Evolutionary conservation across 2,329 filamentous ascomycete species (phyloP).

Genomic region (Aspergillus ustus): DNA sequence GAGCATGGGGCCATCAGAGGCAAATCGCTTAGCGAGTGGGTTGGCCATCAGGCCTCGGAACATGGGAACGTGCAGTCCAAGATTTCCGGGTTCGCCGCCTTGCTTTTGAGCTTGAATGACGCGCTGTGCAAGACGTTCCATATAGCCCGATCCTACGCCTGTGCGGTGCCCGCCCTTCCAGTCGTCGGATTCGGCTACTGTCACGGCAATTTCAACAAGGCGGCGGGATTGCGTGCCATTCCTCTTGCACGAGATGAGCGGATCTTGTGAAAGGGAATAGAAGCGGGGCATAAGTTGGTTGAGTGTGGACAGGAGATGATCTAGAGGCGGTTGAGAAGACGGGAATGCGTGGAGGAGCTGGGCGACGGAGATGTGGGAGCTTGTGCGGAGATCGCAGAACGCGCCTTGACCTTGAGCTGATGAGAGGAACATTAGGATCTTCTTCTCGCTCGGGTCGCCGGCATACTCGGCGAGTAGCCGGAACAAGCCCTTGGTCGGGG

Average conservation of each 20-base stretch:
- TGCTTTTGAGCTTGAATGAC: conserved; percentile 70
- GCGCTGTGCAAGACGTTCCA: conserved; percentile 79
- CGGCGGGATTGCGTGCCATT: conserved; percentile 74
- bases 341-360: conserved; percentile 93
- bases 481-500: conserved; percentile 85
- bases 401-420: conserved; percentile 87
- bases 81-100: conserved; percentile 55
- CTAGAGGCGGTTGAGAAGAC: conserved; percentile 84
- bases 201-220: conserved; percentile 94
- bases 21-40: conserved; percentile 88
- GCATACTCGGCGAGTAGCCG: conserved; percentile 86
- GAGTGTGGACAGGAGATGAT: conserved; percentile 77
- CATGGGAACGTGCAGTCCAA: conserved; percentile 84
- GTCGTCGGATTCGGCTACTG: conserved; percentile 83
- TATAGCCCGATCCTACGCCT: conserved; percentile 89
- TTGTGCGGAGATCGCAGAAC: conserved; percentile 93
- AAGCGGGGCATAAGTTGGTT: conserved; percentile 95
- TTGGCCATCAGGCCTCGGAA: conserved; percentile 99
- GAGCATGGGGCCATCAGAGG: conserved; percentile 94
- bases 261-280: conserved; percentile 97
- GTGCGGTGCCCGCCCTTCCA: conserved; percentile 75
- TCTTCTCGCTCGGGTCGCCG: conserved; percentile 78
- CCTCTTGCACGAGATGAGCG: conserved; percentile 74
- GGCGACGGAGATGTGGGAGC: conserved; percentile 79
- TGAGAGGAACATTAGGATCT: conserved; percentile 83